Conservation (phyloP, 1,284 basidiomycete genomes). For the Sanghuangporus baumii region DNA sequence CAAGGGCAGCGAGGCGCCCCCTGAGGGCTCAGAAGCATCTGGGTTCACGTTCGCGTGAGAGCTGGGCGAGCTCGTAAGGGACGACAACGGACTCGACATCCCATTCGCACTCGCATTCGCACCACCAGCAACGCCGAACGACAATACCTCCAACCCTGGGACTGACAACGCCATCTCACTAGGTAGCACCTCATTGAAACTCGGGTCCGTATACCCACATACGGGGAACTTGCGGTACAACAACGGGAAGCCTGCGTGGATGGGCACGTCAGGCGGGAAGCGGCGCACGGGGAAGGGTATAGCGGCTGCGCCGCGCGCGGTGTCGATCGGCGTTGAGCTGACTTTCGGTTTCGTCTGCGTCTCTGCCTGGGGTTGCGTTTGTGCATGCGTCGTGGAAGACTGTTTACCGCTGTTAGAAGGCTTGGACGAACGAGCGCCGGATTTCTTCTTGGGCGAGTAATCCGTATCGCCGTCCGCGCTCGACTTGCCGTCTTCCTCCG, state of each 20-base stretch:
- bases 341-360: background rate
- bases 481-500: background rate
- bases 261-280: conserved; percentile 16
- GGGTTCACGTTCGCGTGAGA: background rate
- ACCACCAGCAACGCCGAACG: background rate
- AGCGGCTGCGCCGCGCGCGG: background rate
- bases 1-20: background rate
- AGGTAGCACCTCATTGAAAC: conserved; percentile 23
- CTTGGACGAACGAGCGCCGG: background rate
- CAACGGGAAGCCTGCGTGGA: conserved; percentile 42
- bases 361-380: background rate
- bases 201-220: conserved; percentile 42
- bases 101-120: too few species aligned
- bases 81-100: background rate
- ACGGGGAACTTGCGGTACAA: conserved; percentile 64
- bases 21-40: background rate
- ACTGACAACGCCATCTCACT: background rate
- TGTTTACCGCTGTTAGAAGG: background rate
- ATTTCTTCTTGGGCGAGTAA: conserved; percentile 5
- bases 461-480: background rate
- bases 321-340: background rate
- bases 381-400: background rate
- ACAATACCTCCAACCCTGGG: background rate
- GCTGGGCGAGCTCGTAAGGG: background rate
- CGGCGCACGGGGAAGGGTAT: conserved; percentile 3